Percentiles rank a stretch among this genome's conserved stretches.
Conservation (phyloP, 2,329 filamentous ascomycete genomes). For the Aureobasidium sp. region DNA sequence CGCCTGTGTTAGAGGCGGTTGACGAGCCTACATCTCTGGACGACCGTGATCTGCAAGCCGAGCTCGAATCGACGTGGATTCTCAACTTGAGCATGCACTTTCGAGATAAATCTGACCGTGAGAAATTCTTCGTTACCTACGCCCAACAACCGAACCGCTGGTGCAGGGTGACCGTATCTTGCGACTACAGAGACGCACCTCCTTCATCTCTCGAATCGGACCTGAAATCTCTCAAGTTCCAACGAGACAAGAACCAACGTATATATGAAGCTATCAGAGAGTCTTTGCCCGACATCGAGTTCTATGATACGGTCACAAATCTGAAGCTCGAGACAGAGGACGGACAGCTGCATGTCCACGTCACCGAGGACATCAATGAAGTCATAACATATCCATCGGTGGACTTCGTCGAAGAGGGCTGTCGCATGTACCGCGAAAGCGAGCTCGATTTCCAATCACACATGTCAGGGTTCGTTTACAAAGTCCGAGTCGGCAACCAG, state of each 20-base stretch:
- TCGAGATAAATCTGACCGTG: slow-evolving; percentile 79
- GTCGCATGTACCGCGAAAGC: slow-evolving; percentile 56
- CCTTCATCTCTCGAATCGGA: slow-evolving; percentile 79
- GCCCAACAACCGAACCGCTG: slow-evolving; percentile 70
- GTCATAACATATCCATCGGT: slow-evolving; percentile 78
- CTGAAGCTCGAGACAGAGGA: slow-evolving; percentile 85
- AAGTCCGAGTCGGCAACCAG: slow-evolving; percentile 61
- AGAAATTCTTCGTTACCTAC: slow-evolving; percentile 98
- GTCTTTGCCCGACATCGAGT: slow-evolving; percentile 86
- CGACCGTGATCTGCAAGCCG: slow-evolving; percentile 61
- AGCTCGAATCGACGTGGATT: slow-evolving; percentile 86
- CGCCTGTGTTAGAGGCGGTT: not conserved
- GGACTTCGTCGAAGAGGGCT: slow-evolving; percentile 52
- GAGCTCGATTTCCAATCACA: slow-evolving; percentile 82
- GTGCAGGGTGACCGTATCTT: slow-evolving; percentile 84
- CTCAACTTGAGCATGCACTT: slow-evolving; percentile 98
- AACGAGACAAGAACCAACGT: slow-evolving; percentile 83
- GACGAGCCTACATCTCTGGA: slow-evolving; percentile 32
- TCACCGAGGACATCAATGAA: slow-evolving; percentile 95
- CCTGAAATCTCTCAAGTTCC: slow-evolving; percentile 66
- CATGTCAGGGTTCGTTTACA: slow-evolving; percentile 96
- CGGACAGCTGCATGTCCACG: slow-evolving; percentile 85
- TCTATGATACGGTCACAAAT: slow-evolving; percentile 93
- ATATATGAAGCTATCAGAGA: slow-evolving; percentile 95
- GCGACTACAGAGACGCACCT: slow-evolving; percentile 79